phyloP scores from a whole-genome alignment of 352 stramenopile species.

The Phytophthora hibernalis region DNA sequence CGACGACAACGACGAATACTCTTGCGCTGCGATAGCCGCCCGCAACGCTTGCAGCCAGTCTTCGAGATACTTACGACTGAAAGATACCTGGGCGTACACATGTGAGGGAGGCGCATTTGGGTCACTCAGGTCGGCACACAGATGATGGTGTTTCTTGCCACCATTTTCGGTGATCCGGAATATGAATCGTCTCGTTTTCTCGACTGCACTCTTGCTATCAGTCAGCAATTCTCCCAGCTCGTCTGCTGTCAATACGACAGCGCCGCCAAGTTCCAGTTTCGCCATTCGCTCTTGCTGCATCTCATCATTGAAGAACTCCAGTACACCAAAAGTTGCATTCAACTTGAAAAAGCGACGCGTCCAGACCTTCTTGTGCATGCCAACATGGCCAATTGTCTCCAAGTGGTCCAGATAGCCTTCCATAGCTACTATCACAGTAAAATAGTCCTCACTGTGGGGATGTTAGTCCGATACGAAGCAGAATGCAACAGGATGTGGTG shows the following conservation, averaged over 20 bases:
- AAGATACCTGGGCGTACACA: slow-evolving; percentile 30
- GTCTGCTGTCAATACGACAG: slow-evolving; percentile 54
- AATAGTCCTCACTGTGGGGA: slow-evolving; percentile 1
- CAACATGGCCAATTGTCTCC: slow-evolving; percentile 30
- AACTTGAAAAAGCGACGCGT: slow-evolving; percentile 56
- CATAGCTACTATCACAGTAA: slow-evolving; percentile 38
- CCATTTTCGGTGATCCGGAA: slow-evolving; percentile 56
- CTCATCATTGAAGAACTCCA: slow-evolving; percentile 70
- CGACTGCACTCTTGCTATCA: slow-evolving; percentile 41
- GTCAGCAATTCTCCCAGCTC: slow-evolving; percentile 57
- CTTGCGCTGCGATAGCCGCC: neutral
- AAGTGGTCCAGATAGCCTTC: slow-evolving; percentile 70
- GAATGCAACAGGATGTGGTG: neutral
- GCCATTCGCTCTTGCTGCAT: slow-evolving; percentile 47
- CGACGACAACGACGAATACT: neutral
- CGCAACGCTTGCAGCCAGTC: slow-evolving; percentile 63
- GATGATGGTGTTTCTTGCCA: slow-evolving; percentile 50
- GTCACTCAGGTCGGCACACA: slow-evolving; percentile 56
- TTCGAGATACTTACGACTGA: slow-evolving; percentile 53
- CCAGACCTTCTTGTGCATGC: slow-evolving; percentile 57
- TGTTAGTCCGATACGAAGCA: neutral
- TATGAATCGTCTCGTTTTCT: slow-evolving; percentile 74
- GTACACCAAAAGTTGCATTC: slow-evolving; percentile 52
- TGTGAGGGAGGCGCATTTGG: slow-evolving; percentile 5
- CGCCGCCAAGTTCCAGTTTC: slow-evolving; percentile 52